Evolutionary conservation across 164 flowering plant species (phyloP), one percentile per base, ranked within the genome.

Genomic region (Liriodendron chinense): DNA sequence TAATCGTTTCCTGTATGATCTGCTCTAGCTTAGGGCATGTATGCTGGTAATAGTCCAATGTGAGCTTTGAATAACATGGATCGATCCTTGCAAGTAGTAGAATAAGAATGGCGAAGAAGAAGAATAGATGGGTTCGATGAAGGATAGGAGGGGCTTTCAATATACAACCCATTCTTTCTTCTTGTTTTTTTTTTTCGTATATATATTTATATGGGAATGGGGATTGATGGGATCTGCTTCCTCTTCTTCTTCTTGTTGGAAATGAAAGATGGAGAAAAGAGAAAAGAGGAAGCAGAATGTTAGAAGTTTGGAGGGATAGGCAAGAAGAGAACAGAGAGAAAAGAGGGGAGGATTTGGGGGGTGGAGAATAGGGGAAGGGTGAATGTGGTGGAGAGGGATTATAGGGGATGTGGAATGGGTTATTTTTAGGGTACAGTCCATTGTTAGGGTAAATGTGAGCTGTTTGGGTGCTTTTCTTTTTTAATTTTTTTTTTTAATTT

Each of bases 1-100:
- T 81, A 47, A 88, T 80, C 56, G 76, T 74, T 34, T 82, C 82
- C 47, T 47, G 82, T 0, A 90, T 50, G 72, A 86, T 87, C 24
- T 84, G 72, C 14, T 76, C 79, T 48, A 86, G 76, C 0, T 43
- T 78, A 0, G 94, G 94, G 76, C 94, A 90, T 26, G 80, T 70
- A 22, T 78, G 77, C 59, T 56, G 8, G 87, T 89, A 89, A 78
- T 88, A 89, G 65, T 72, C 74, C n/a, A 68, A n/a, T 68, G 82
- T 64, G 76, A 88, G 88, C 12, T 65, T 72, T 16, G 87, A 34
- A 34, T 34, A 3, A 34, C 43, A 34, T 34, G 43, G 43, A 34
- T 34, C 6, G 43, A 34, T 34, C 43, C 43, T 34, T 34, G 43
- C 43, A 34, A 34, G 43, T 34, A 34, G 43, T 4, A 34, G 3